Evolutionary conservation across 768 basidiomycete genomes (phyloP).

Genomic region (Fistulinella prunicolor): DNA sequence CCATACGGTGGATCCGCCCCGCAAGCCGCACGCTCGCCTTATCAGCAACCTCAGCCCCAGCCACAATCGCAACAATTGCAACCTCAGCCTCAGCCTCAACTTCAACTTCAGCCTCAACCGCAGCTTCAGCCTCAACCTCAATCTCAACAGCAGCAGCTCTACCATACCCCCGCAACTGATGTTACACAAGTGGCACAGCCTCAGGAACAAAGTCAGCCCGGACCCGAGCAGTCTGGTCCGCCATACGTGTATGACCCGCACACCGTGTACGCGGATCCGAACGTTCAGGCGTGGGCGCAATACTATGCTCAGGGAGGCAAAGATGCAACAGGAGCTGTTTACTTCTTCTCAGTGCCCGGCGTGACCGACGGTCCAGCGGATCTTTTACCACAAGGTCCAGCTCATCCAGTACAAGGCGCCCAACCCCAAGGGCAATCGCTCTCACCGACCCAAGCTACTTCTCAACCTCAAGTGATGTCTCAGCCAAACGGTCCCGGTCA

Average conservation of each 20-base stretch:
- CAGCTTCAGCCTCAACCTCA: slow-evolving; percentile 30
- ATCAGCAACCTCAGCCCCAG: slow-evolving; percentile 27
- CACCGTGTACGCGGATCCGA: slow-evolving; percentile 69
- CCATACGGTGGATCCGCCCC: slow-evolving; percentile 19
- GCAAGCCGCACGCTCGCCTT: slow-evolving; percentile 31
- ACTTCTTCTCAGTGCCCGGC: slow-evolving; percentile 77
- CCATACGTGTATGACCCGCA: slow-evolving; percentile 62
- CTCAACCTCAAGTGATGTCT: slow-evolving; percentile 16
- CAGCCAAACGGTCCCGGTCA: slow-evolving; percentile 14
- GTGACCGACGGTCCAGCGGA: slow-evolving; percentile 46
- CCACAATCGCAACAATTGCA: slow-evolving; percentile 26
- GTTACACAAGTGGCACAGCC: slow-evolving; percentile 7
- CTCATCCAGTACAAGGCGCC: slow-evolving; percentile 7
- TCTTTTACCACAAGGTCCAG: slow-evolving; percentile 3
- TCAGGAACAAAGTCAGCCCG: slow-evolving; percentile 15
- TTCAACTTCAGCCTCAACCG: slow-evolving; percentile 30
- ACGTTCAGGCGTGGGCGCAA: slow-evolving; percentile 83
- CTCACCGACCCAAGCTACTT: slow-evolving; percentile 14
- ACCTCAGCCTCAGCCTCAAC: slow-evolving; percentile 30
- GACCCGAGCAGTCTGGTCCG: slow-evolving; percentile 35
- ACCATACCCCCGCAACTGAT: slow-evolving; percentile 10
- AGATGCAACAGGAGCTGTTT: slow-evolving; percentile 72
- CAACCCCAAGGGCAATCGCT: slow-evolving; percentile 14
- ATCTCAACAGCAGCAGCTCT: slow-evolving; percentile 27
- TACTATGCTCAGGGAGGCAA: slow-evolving; percentile 81